These are phyloP conservation scores for Neurospora discreta DNA, from an alignment of 495 filamentous ascomycete genomes.

Conservation along the genomic window DNA sequence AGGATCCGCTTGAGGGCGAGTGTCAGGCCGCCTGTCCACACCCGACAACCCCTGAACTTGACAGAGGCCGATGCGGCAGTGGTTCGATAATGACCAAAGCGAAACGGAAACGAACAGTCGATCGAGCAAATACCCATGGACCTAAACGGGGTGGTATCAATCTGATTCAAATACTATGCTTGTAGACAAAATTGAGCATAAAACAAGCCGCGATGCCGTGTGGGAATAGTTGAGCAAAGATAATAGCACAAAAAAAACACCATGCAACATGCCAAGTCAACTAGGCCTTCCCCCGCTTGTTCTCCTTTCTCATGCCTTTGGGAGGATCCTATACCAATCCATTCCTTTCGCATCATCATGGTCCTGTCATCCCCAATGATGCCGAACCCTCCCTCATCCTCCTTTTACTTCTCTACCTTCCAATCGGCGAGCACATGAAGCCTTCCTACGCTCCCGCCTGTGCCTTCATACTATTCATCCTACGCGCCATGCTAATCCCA, in stretches of 20 bases:
- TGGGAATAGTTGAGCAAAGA: background rate
- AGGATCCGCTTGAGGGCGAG: background rate
- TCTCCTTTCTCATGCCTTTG: background rate
- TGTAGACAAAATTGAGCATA: background rate
- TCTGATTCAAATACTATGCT: background rate
- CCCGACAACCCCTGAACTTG: background rate
- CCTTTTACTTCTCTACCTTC: background rate
- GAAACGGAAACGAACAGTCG: background rate
- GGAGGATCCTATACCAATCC: background rate
- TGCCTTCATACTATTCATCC: constrained; percentile 26
- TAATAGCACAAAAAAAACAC: background rate
- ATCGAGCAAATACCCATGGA: background rate
- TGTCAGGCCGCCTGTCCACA: background rate
- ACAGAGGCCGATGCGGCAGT: background rate
- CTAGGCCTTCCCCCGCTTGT: background rate
- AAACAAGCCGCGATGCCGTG: background rate
- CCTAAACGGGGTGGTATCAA: background rate
- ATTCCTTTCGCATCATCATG: background rate
- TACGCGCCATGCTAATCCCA: constrained; percentile 29
- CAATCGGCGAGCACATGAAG: background rate
- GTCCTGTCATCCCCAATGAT: background rate
- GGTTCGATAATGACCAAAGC: background rate
- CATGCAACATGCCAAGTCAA: background rate
- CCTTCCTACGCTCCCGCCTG: background rate
- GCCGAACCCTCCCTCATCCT: background rate